A percentile compares a stretch with the other conserved stretches of the same genome.
Evolutionary conservation across 257 asterid genomes (phyloP).

Genomic region (Ocimum tenuiflorum): DNA sequence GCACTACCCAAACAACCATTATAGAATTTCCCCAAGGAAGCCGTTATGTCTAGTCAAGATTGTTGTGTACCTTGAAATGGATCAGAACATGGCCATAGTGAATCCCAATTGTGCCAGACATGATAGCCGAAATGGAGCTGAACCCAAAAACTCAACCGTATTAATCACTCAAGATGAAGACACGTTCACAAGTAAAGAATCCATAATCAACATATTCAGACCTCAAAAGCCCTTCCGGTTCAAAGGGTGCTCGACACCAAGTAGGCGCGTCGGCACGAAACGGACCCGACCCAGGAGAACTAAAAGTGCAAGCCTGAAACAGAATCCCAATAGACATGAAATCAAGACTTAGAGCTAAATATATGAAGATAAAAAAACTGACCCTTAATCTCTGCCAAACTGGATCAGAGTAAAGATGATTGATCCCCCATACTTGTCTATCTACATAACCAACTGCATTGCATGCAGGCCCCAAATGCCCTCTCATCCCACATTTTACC

Average conservation of each 20-base stretch:
- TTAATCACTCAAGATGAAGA: slow-evolving; percentile 6
- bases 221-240: slow-evolving; percentile 86
- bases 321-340: neutral
- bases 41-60: no score
- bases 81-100: slow-evolving; percentile 87
- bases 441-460: slow-evolving; percentile 90
- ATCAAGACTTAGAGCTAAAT: neutral
- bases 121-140: slow-evolving; percentile 76
- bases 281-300: slow-evolving; percentile 60
- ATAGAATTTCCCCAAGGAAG: no score
- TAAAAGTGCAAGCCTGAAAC: slow-evolving; percentile 68
- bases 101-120: slow-evolving; percentile 75
- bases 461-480: slow-evolving; percentile 86
- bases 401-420: slow-evolving; percentile 66
- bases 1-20: no score
- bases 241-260: slow-evolving; percentile 87
- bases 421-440: slow-evolving; percentile 80
- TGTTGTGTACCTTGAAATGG: slow-evolving; percentile 52
- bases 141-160: neutral
- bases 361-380: neutral
- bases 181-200: neutral
- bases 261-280: slow-evolving; percentile 57
- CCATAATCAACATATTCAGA: slow-evolving; percentile 3
- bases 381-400: slow-evolving; percentile 65
- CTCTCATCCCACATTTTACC: slow-evolving; percentile 96